These are phyloP conservation scores for Kwoniella botswanensis DNA, from an alignment of 768 basidiomycete species.

Conservation along the genomic window DNA sequence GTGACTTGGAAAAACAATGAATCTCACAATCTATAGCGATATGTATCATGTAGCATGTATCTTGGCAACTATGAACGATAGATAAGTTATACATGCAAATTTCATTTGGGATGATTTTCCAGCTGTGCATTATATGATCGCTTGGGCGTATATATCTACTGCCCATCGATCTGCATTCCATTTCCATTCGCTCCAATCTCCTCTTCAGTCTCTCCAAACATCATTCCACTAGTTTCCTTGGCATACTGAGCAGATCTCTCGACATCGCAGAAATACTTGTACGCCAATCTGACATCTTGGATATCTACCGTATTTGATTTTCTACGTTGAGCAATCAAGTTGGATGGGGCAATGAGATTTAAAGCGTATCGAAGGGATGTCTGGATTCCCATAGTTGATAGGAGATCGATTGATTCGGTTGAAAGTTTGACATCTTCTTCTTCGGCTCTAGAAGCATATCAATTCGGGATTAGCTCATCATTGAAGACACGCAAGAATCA, in stretches of 20 bases:
- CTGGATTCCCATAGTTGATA: constrained; percentile 84
- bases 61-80: neutral
- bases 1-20: neutral
- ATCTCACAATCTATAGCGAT: neutral
- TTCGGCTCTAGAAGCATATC: constrained; percentile 67
- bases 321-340: constrained; percentile 81
- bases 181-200: constrained; percentile 6
- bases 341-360: constrained; percentile 91
- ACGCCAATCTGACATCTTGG: constrained; percentile 80
- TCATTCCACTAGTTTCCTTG: constrained; percentile 57
- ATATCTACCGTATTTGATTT: constrained; percentile 78
- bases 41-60: neutral
- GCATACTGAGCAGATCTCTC: constrained; percentile 55
- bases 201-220: constrained; percentile 58
- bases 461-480: neutral
- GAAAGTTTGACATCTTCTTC: constrained; percentile 92
- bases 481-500: neutral
- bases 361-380: constrained; percentile 93
- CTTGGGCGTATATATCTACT: neutral
- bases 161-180: constrained; percentile 23
- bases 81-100: neutral
- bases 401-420: constrained; percentile 72
- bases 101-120: neutral
- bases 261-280: constrained; percentile 62
- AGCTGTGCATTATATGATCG: too few relatives aligned